Evolutionary conservation across 2,329 filamentous ascomycete genomes (phyloP).

Genomic region (Graphilbum ipis-grandicollis): DNA sequence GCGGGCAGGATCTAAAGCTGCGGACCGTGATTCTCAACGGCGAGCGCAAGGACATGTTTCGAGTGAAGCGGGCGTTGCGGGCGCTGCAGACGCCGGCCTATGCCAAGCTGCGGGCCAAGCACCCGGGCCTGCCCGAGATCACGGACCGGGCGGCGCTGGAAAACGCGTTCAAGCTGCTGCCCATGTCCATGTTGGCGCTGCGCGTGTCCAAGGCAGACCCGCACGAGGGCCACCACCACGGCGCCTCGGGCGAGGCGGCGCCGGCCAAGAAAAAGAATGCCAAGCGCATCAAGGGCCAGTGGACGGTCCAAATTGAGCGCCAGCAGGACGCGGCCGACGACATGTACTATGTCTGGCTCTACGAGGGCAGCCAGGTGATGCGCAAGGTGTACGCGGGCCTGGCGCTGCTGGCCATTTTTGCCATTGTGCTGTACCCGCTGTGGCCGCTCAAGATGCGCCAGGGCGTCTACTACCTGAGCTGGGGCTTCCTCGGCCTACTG

Average conservation of each 20-base stretch:
- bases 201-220: constrained; percentile 66
- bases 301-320: constrained; percentile 89
- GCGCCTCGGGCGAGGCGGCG: not conserved
- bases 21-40: constrained; percentile 88
- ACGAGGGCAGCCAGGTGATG: constrained; percentile 86
- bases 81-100: constrained; percentile 81
- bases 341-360: constrained; percentile 93
- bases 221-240: constrained; percentile 55
- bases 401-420: constrained; percentile 68
- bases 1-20: constrained; percentile 68
- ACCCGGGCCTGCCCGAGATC: constrained; percentile 73
- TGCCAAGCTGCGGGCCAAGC: constrained; percentile 76
- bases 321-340: constrained; percentile 81
- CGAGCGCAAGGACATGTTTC: constrained; percentile 96
- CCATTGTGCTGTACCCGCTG: constrained; percentile 83
- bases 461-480: constrained; percentile 93
- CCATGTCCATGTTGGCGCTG: constrained; percentile 82
- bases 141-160: constrained; percentile 78
- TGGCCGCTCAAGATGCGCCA: constrained; percentile 86
- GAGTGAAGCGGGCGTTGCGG: constrained; percentile 90
- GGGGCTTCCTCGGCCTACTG: constrained; percentile 77
- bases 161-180: constrained; percentile 81
- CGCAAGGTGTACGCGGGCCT: constrained; percentile 80
- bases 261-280: constrained; percentile 43
- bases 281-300: constrained; percentile 87